phyloP scores from a whole-genome alignment of 2,329 filamentous ascomycete genomes.

The Trichoderma oligosporum region DNA sequence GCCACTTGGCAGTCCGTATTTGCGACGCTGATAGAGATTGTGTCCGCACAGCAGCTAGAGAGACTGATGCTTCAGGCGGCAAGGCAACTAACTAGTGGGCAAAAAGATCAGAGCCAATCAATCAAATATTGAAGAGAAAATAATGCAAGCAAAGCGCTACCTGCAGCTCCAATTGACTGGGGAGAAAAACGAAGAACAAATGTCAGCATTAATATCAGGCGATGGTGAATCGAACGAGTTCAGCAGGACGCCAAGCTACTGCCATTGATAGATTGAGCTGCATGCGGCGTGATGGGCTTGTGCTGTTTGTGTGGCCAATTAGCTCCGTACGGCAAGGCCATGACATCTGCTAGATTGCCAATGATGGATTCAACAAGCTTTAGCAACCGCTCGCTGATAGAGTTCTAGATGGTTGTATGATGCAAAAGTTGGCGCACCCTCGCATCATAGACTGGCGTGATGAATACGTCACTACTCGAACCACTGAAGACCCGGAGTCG shows the following conservation, averaged over 20 bases:
- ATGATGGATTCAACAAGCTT: conserved; percentile 17
- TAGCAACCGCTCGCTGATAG: conserved; percentile 13
- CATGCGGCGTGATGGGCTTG: not conserved
- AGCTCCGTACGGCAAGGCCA: not conserved
- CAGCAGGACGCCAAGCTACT: conserved; percentile 10
- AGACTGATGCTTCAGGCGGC: no score
- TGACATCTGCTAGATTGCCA: conserved; percentile 6
- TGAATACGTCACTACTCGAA: conserved; percentile 12
- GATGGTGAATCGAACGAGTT: conserved; percentile 14
- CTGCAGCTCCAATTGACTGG: not conserved
- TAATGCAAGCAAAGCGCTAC: not conserved
- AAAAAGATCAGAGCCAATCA: not conserved
- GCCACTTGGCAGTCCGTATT: not conserved
- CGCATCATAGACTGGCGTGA: conserved; percentile 17
- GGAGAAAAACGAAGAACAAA: not conserved
- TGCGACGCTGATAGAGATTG: not conserved
- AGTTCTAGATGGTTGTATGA: conserved; percentile 11
- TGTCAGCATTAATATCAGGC: not conserved
- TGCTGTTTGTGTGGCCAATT: no score
- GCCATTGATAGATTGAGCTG: not conserved
- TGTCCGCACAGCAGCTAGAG: not conserved
- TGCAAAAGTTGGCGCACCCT: conserved; percentile 15
- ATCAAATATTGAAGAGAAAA: not conserved
- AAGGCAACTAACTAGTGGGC: not conserved
- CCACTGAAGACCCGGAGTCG: not conserved